Percentiles rank a stretch among this genome's conserved stretches.
phyloP scores from a whole-genome alignment of 208 protist genomes.

The Leishmania martiniquensis region DNA sequence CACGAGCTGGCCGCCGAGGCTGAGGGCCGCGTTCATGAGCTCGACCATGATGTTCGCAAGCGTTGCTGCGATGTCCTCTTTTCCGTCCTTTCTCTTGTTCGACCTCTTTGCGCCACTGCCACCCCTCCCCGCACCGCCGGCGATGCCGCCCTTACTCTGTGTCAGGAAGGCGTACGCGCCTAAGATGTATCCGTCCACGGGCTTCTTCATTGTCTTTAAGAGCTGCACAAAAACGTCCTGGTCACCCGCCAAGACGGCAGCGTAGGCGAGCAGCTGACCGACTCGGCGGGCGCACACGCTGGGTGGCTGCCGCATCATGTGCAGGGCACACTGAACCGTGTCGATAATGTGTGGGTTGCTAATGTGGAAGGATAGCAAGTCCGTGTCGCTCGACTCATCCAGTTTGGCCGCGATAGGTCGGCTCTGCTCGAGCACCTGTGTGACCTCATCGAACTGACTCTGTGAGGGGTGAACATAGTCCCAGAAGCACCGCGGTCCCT shows the following conservation, averaged over 20 bases:
- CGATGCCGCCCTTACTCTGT: conserved; percentile 24
- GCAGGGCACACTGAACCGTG: conserved; percentile 87
- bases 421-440: conserved; percentile 83
- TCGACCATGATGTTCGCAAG: conserved; percentile 84
- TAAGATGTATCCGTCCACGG: conserved; percentile 84
- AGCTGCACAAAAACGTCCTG: conserved; percentile 86
- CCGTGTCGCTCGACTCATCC: conserved; percentile 76
- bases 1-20: conserved; percentile 86
- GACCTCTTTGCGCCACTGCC: conserved; percentile 37
- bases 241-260: conserved; percentile 69
- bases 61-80: conserved; percentile 73
- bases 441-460: conserved; percentile 85
- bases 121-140: background rate
- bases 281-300: conserved; percentile 65
- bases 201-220: conserved; percentile 93
- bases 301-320: conserved; percentile 86
- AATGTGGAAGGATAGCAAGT: conserved; percentile 75
- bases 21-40: conserved; percentile 88
- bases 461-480: conserved; percentile 85
- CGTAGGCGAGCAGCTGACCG: conserved; percentile 85
- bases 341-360: conserved; percentile 81
- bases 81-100: conserved; percentile 38
- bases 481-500: conserved; percentile 85
- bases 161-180: conserved; percentile 83
- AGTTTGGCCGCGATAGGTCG: conserved; percentile 78